Conservation (phyloP, 139 green algal genomes). For the Trebouxia sp. region DNA sequence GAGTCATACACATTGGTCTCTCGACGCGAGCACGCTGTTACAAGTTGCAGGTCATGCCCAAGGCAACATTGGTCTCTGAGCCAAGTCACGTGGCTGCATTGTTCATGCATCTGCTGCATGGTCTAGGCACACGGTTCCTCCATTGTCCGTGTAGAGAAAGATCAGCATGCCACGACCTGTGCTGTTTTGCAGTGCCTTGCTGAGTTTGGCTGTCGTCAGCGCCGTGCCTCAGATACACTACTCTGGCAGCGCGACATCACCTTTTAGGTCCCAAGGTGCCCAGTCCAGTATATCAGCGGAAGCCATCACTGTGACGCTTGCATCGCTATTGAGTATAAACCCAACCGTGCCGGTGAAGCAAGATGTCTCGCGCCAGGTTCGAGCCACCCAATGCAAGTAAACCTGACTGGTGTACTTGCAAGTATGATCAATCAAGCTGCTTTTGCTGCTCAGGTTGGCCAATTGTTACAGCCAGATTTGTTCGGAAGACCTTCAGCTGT, state of each 20-base stretch:
- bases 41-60: no score
- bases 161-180: neutral
- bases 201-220: neutral
- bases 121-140: no score
- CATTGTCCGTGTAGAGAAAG: no score
- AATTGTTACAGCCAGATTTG: neutral
- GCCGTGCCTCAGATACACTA: neutral
- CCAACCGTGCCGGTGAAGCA: neutral
- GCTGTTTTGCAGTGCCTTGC: neutral
- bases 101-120: no score
- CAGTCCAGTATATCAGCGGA: slow-evolving; percentile 20
- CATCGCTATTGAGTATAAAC: slow-evolving; percentile 4
- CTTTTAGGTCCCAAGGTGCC: neutral
- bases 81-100: no score
- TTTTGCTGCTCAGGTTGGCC: no score
- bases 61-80: no score
- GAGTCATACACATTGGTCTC: no score
- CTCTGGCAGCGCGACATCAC: neutral
- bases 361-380: neutral
- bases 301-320: slow-evolving; percentile 3
- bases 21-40: no score
- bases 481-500: slow-evolving; percentile 12
- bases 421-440: no score
- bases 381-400: neutral
- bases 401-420: no score